These are phyloP conservation scores for Extremus antarcticus DNA, from an alignment of 495 filamentous ascomycete species.

Conservation along the genomic window DNA sequence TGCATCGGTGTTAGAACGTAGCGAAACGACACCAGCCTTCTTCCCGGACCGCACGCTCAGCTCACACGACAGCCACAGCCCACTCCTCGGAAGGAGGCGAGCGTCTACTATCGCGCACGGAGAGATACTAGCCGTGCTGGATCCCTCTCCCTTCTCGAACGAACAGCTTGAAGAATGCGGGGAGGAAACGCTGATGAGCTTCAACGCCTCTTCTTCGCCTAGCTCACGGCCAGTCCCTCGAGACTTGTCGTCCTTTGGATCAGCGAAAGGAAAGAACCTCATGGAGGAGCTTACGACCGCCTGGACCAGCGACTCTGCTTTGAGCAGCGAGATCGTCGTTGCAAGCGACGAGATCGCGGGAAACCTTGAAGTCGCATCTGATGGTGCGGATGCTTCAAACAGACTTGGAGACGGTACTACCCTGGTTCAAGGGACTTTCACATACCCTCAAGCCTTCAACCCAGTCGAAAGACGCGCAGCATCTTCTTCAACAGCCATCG, in stretches of 20 bases:
- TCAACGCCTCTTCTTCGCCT: neutral
- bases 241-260: conserved; percentile 9
- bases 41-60: neutral
- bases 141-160: conserved; percentile 6
- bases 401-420: neutral
- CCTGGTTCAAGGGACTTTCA: neutral
- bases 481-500: neutral
- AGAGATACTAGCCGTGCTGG: conserved; percentile 3
- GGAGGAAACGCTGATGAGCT: neutral
- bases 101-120: conserved; percentile 16
- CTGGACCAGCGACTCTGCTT: neutral
- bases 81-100: conserved; percentile 6
- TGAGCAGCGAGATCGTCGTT: neutral
- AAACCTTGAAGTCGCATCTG: neutral
- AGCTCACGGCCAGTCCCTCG: conserved; percentile 4
- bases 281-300: conserved; percentile 19
- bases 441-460: neutral
- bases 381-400: neutral
- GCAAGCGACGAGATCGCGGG: neutral
- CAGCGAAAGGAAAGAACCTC: conserved; percentile 10
- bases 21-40: conserved; percentile 11
- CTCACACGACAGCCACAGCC: conserved; percentile 6
- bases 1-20: conserved; percentile 12
- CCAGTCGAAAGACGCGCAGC: neutral
- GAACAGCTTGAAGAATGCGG: neutral